These are phyloP conservation scores for Papiliotrema nemorosa DNA, from an alignment of 1,284 basidiomycete species.

Conservation along the genomic window DNA sequence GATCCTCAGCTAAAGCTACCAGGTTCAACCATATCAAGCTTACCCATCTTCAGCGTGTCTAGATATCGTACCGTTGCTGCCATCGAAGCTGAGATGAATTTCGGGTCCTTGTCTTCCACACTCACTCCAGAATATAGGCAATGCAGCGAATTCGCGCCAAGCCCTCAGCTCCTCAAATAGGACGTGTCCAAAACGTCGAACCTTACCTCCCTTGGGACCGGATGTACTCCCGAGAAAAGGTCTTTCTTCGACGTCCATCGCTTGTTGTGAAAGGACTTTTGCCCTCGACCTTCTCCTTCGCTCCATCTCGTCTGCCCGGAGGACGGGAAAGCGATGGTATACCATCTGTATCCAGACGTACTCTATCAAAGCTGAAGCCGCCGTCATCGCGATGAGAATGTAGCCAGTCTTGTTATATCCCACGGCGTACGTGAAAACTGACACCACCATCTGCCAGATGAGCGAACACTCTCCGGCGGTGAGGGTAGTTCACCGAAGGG, in stretches of 20 bases:
- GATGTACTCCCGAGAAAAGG: not conserved
- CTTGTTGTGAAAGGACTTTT: not conserved
- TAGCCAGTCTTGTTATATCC: not conserved
- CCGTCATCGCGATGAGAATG: not conserved
- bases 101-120: not conserved
- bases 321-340: not conserved
- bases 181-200: not conserved
- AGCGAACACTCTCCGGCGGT: not conserved
- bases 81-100: not conserved
- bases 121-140: constrained; percentile 5
- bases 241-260: not conserved
- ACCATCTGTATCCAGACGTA: constrained; percentile 3
- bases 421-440: not conserved
- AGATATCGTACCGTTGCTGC: not conserved
- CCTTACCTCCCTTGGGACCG: not conserved
- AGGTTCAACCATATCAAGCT: not conserved
- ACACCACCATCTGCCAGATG: constrained; percentile 3
- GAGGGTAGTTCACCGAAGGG: not conserved
- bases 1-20: not conserved
- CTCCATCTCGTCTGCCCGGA: not conserved
- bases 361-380: not conserved
- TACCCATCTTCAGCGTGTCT: not conserved
- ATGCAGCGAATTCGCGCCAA: constrained; percentile 1
- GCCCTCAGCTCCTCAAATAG: not conserved
- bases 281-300: not conserved